phyloP scores from a whole-genome alignment of 768 basidiomycete species.

The Ephemerocybe angulata region DNA sequence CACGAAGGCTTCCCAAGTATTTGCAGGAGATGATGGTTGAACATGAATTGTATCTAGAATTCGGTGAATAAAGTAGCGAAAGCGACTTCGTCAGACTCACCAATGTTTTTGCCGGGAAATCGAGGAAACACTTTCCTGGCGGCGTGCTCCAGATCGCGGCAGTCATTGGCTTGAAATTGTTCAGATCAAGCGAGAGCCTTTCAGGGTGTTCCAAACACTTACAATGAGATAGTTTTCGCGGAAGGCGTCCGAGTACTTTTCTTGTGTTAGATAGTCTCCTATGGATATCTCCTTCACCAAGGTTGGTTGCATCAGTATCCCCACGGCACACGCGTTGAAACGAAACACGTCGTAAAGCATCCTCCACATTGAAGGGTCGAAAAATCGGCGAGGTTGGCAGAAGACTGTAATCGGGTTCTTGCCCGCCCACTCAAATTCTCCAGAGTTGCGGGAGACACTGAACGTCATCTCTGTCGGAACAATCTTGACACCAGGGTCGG shows the following conservation, averaged over 20 bases:
- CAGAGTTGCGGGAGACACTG: slow-evolving; percentile 66
- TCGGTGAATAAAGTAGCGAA: background rate
- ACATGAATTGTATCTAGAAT: slow-evolving; percentile 64
- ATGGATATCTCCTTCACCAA: slow-evolving; percentile 38
- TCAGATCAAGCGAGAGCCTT: slow-evolving; percentile 1
- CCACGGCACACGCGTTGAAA: slow-evolving; percentile 67
- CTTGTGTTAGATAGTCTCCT: slow-evolving; percentile 57
- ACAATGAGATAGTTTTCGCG: slow-evolving; percentile 74
- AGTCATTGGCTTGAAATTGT: slow-evolving; percentile 61
- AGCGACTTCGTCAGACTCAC: slow-evolving; percentile 26
- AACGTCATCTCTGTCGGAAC: slow-evolving; percentile 74
- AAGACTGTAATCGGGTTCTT: slow-evolving; percentile 59
- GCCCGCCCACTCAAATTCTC: slow-evolving; percentile 76
- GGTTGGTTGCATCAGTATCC: slow-evolving; percentile 34
- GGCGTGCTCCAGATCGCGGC: slow-evolving; percentile 80
- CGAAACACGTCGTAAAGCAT: slow-evolving; percentile 67
- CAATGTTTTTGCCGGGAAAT: slow-evolving; percentile 69
- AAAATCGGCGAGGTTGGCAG: slow-evolving; percentile 57
- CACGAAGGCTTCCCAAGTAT: slow-evolving; percentile 66
- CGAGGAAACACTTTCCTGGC: slow-evolving; percentile 61
- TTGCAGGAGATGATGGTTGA: slow-evolving; percentile 73
- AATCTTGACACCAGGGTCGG: slow-evolving; percentile 32
- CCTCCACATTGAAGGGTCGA: slow-evolving; percentile 67
- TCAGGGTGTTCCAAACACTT: slow-evolving; percentile 21
- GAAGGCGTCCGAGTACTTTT: slow-evolving; percentile 67